Percentiles rank a stretch among this genome's conserved stretches.
phyloP scores from a whole-genome alignment of 768 basidiomycete species.

The Boletus sensibilis region DNA sequence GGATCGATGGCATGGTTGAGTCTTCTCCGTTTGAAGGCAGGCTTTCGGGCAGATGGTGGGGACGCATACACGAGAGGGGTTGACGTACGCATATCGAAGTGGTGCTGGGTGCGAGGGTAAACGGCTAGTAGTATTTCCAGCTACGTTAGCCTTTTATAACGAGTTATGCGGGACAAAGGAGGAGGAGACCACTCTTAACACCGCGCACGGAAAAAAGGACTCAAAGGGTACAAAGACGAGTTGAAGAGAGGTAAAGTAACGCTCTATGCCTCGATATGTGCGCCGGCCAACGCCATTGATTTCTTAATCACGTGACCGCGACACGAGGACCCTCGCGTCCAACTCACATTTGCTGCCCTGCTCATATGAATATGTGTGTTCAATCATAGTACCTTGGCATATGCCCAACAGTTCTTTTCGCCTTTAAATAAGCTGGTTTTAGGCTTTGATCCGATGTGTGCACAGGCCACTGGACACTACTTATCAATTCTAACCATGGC shows the following conservation, averaged over 20 bases:
- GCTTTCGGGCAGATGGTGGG: slow-evolving; percentile 17
- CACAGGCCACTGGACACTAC: too few species aligned
- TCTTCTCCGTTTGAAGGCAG: slow-evolving; percentile 26
- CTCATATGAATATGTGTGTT: too few species aligned
- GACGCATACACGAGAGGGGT: slow-evolving; percentile 11
- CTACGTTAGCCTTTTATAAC: background rate
- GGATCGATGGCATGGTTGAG: slow-evolving; percentile 19
- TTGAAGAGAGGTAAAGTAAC: background rate
- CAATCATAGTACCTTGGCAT: too few species aligned
- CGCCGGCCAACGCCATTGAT: slow-evolving; percentile 14
- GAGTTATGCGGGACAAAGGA: background rate
- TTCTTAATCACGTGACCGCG: slow-evolving; percentile 28
- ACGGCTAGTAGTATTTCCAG: background rate
- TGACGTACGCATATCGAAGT: slow-evolving; percentile 19
- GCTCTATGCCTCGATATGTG: background rate
- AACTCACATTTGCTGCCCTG: too few species aligned
- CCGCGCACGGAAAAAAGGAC: background rate
- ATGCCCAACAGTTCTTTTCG: too few species aligned
- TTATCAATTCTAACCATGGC: too few species aligned
- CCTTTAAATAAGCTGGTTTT: too few species aligned
- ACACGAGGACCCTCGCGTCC: slow-evolving; percentile 18
- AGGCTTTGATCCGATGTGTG: too few species aligned
- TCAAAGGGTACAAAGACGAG: background rate
- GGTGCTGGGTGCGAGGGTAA: background rate
- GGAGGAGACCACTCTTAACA: background rate